phyloP scores from a whole-genome alignment of 169 alveolate species.

The Plasmodium gonderi region DNA sequence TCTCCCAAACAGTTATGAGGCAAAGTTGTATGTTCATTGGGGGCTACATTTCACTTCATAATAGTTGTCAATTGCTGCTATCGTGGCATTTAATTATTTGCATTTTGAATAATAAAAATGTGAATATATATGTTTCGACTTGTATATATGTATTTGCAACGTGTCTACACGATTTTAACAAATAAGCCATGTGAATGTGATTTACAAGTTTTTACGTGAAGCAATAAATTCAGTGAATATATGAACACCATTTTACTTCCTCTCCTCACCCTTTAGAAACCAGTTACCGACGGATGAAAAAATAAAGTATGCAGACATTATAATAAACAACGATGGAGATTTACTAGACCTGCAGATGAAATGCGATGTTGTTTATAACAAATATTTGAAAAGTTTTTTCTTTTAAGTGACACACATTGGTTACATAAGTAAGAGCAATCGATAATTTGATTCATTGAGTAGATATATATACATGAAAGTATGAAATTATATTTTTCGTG shows the following conservation, averaged over 20 bases:
- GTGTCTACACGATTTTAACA: no score
- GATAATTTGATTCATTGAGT: neutral
- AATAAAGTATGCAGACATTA: constrained; percentile 66
- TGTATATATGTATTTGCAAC: neutral
- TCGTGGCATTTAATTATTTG: no score
- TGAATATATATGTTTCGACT: neutral
- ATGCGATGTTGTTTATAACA: constrained; percentile 73
- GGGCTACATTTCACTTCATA: neutral
- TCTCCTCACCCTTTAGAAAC: constrained; percentile 23
- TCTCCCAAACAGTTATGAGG: neutral
- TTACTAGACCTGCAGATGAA: constrained; percentile 70
- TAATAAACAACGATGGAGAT: constrained; percentile 76
- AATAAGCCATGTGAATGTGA: neutral
- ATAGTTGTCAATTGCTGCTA: no score
- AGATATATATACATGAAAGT: neutral
- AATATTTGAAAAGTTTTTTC: constrained; percentile 70
- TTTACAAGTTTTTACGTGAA: neutral
- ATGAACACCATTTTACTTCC: neutral
- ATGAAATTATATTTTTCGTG: neutral
- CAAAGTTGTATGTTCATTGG: neutral
- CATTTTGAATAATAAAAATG: neutral
- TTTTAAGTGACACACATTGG: constrained; percentile 12
- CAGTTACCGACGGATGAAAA: constrained; percentile 75
- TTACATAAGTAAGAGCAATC: neutral
- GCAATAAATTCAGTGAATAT: neutral